Base-by-base conservation (phyloP, 176 grass and related monocot genomes). In the Pontederia paniculata region DNA sequence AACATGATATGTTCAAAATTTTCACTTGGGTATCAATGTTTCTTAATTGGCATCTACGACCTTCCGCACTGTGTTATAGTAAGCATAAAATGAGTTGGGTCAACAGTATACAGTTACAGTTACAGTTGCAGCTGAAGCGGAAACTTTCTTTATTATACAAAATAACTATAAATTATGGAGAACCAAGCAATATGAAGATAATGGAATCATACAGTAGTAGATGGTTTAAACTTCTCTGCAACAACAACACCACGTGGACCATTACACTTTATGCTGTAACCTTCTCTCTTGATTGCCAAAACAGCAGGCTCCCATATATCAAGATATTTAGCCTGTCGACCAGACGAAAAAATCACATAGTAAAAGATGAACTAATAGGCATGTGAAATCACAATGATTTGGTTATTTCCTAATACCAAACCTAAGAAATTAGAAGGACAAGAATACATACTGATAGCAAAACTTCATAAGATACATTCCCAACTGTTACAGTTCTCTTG, bases 281-380 rank as follows among this genome's bases (percentile, higher is more conserved):
- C 86, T 79, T 98, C 83, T 63, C 75, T 84, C 66, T 91, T 91
- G 80, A 98, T 82, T 54, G 83, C 74, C 75, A 98, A 70, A 66
- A 91, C 70, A 84, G 93, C 86, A 31, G 73, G 71, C 31, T 98
- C 93, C 93, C 93, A 98, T 82, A 97, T 79, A 70, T 91, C 80
- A 65, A 98, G 70, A 72, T 75, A 98, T 84, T 69, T 88, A 59
- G 78, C 80, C 71, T 97, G 77, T 58, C n/a, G 42, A 61, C 60
- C 45, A 66, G 28, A 50, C 23, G 41, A 69, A n/a, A 57, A 4
- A 17, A 50, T 13, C 15, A 47, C 43, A 47, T 44, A 45, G 2
- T 20, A 1, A 13, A 70, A 20, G 23, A 6, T 22, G 67, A 10
- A n/a, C 20, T 58, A 56, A n/a, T 12, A 9, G 21, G 22, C 22